Percentiles rank a stretch among this genome's conserved stretches.
These are phyloP conservation scores for Clohesyomyces aquaticus DNA, from an alignment of 495 filamentous ascomycete genomes.

Conservation along the genomic window DNA sequence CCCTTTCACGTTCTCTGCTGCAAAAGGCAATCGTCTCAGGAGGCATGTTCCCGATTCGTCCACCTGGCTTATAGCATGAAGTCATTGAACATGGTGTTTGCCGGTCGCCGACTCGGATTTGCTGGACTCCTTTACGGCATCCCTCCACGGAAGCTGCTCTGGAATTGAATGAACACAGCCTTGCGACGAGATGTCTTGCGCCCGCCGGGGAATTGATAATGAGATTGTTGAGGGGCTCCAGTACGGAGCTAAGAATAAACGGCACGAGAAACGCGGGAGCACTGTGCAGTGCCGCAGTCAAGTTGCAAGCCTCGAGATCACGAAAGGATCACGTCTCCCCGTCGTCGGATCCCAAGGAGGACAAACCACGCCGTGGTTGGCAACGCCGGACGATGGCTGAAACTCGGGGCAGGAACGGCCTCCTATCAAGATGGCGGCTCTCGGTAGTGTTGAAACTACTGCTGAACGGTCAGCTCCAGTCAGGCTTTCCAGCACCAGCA, in stretches of 20 bases:
- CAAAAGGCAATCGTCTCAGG: background rate
- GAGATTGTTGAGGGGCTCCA: too few relatives aligned
- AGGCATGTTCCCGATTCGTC: background rate
- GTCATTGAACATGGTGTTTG: slow-evolving; percentile 4
- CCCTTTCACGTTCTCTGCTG: background rate
- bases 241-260: slow-evolving; percentile 23
- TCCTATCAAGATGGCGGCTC: slow-evolving; percentile 11
- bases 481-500: slow-evolving; percentile 11
- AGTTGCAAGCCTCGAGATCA: slow-evolving; percentile 15
- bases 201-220: too few relatives aligned
- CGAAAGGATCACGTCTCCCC: slow-evolving; percentile 32
- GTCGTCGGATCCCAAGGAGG: slow-evolving; percentile 21
- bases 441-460: slow-evolving; percentile 17
- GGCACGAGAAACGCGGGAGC: too few relatives aligned
- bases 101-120: background rate
- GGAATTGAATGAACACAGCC: too few relatives aligned
- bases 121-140: background rate
- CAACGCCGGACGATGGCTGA: slow-evolving; percentile 27
- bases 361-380: slow-evolving; percentile 6
- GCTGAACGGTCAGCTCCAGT: slow-evolving; percentile 7
- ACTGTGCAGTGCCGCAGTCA: too few relatives aligned
- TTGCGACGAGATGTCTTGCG: too few relatives aligned
- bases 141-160: too few relatives aligned
- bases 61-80: slow-evolving; percentile 5
- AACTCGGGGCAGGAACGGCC: slow-evolving; percentile 5